Percentiles rank a stretch among this genome's conserved stretches.
phyloP scores from a whole-genome alignment of 1,284 basidiomycete genomes.

The Afroboletus lepidellus region DNA sequence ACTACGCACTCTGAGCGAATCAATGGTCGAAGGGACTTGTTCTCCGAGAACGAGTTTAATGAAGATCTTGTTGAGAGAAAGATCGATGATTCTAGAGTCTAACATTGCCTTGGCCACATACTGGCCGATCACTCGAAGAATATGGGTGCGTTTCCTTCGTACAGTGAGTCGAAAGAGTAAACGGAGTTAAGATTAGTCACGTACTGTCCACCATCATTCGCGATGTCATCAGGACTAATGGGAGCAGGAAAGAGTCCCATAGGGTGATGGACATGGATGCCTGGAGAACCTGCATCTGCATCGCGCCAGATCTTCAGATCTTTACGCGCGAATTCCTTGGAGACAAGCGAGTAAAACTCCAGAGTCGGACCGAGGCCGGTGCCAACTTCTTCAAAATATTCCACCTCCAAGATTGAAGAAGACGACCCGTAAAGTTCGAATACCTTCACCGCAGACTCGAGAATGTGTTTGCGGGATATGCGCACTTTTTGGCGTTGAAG shows the following conservation, averaged over 20 bases:
- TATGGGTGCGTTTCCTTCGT: conserved; percentile 70
- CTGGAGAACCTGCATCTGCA: conserved; percentile 63
- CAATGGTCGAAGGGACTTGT: conserved; percentile 78
- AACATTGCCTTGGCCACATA: conserved; percentile 98
- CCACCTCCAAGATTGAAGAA: conserved; percentile 91
- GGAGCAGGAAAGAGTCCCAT: conserved; percentile 90
- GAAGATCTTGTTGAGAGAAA: conserved; percentile 92
- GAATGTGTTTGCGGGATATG: conserved; percentile 90
- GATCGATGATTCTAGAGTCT: conserved; percentile 96
- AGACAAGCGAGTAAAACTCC: conserved; percentile 95
- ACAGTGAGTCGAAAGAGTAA: conserved; percentile 5
- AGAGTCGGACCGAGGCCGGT: conserved; percentile 98
- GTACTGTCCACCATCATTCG: conserved; percentile 69
- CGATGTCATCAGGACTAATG: conserved; percentile 61
- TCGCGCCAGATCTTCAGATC: conserved; percentile 91
- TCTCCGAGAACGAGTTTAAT: conserved; percentile 85
- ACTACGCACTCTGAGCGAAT: conserved; percentile 70
- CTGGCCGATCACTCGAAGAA: conserved; percentile 90
- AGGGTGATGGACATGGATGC: conserved; percentile 77
- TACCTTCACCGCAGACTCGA: conserved; percentile 97
- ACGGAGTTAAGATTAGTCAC: conserved; percentile 30
- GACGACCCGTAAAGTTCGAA: conserved; percentile 96
- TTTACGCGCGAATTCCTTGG: conserved; percentile 87
- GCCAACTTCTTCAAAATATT: conserved; percentile 99
- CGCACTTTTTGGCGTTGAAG: conserved; percentile 96